These are phyloP conservation scores for Cucurbita argyrosperma DNA, from an alignment of 306 rosid genomes.

Conservation along the genomic window DNA sequence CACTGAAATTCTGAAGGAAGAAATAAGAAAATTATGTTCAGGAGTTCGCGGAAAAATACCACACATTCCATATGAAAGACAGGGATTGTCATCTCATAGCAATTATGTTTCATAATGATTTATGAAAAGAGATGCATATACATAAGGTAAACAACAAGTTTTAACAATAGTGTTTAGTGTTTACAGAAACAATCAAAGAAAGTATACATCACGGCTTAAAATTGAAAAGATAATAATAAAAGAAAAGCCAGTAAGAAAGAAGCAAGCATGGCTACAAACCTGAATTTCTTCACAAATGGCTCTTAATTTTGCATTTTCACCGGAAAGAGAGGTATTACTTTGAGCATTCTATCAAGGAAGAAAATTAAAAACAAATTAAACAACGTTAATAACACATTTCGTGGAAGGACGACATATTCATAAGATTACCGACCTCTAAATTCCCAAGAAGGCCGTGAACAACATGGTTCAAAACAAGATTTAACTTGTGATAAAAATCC, in stretches of 20 bases:
- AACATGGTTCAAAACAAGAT: slow-evolving; percentile 33
- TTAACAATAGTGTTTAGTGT: background rate
- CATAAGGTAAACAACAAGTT: background rate
- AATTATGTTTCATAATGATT: background rate
- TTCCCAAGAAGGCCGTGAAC: slow-evolving; percentile 41
- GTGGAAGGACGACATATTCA: background rate
- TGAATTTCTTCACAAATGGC: slow-evolving; percentile 46
- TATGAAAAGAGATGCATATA: background rate
- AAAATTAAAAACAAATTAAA: slow-evolving; percentile 10
- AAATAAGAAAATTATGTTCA: background rate
- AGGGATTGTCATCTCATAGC: background rate
- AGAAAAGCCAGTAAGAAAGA: background rate
- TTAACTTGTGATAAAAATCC: slow-evolving; percentile 57
- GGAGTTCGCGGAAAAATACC: background rate
- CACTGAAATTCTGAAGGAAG: slow-evolving; percentile 34
- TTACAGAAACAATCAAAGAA: background rate
- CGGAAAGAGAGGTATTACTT: slow-evolving; percentile 28
- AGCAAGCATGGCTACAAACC: slow-evolving; percentile 31
- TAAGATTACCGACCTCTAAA: slow-evolving; percentile 40
- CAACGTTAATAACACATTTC: background rate
- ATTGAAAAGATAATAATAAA: background rate
- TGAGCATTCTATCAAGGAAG: slow-evolving; percentile 29
- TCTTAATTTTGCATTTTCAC: slow-evolving; percentile 32
- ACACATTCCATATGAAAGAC: background rate
- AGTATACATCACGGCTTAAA: background rate